phyloP scores from a whole-genome alignment of 192 early-diverging fungal genomes.

The Thamnidium elegans region DNA sequence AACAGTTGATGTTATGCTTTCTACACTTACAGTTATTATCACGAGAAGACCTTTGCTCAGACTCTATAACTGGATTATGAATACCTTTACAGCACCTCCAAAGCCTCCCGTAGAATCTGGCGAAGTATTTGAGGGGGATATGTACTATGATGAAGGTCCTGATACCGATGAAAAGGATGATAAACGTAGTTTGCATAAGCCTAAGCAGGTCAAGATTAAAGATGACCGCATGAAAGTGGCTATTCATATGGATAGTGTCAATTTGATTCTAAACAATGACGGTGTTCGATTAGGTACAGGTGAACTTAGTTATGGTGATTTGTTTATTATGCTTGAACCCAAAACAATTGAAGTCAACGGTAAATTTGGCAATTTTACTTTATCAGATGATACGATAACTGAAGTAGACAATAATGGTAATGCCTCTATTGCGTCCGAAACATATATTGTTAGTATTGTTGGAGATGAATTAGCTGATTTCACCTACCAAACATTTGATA shows the following conservation, averaged over 20 bases:
- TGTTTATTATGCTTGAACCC: conserved; percentile 50
- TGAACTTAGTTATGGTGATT: conserved; percentile 52
- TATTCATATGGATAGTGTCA: conserved; percentile 30
- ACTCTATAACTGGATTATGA: conserved; percentile 73
- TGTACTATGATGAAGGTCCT: neutral
- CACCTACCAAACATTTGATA: conserved; percentile 66
- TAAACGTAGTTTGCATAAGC: neutral
- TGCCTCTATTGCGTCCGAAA: conserved; percentile 4
- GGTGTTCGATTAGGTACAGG: conserved; percentile 56
- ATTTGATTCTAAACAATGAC: conserved; percentile 58
- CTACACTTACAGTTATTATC: conserved; percentile 64
- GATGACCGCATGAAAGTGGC: conserved; percentile 20
- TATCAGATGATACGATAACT: conserved; percentile 45
- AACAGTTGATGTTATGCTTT: conserved; percentile 63
- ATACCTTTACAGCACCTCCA: conserved; percentile 47
- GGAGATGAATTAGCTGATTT: conserved; percentile 75
- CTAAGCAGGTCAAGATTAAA: neutral
- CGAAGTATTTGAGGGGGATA: neutral
- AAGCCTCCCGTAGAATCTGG: neutral
- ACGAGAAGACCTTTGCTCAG: conserved; percentile 67
- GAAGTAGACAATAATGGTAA: neutral
- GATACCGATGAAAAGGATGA: neutral
- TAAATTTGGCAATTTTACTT: conserved; percentile 51
- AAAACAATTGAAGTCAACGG: conserved; percentile 45
- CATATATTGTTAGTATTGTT: conserved; percentile 63